phyloP scores from a whole-genome alignment of 495 filamentous ascomycete species.

The Jackrogersella minutella region DNA sequence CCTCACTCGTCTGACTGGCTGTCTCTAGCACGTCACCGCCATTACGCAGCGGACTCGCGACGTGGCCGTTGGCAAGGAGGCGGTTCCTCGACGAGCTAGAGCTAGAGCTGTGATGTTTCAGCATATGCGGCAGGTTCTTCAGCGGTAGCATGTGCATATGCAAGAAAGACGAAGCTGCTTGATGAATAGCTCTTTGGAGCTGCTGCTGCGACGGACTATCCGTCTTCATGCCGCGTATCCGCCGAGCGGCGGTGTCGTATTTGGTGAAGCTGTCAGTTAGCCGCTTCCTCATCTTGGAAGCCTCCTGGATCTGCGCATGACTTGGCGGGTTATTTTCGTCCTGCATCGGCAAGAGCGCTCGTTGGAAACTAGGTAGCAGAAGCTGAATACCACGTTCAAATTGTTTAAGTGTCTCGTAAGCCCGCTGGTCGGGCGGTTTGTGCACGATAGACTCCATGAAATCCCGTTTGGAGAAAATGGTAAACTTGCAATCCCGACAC shows the following conservation, averaged over 20 bases:
- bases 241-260: constrained; percentile 83
- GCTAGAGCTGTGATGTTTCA: constrained; percentile 72
- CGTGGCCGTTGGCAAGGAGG: constrained; percentile 46
- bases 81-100: constrained; percentile 47
- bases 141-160: constrained; percentile 93
- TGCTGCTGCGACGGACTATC: constrained; percentile 74
- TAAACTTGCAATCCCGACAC: constrained; percentile 87
- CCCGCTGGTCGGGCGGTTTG: constrained; percentile 77
- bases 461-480: constrained; percentile 83
- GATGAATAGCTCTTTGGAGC: constrained; percentile 85
- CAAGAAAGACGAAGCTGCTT: constrained; percentile 83
- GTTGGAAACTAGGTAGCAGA: constrained; percentile 87
- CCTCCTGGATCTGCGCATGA: constrained; percentile 79
- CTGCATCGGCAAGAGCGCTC: constrained; percentile 66
- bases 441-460: constrained; percentile 74
- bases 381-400: constrained; percentile 89
- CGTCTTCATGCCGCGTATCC: constrained; percentile 79
- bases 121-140: constrained; percentile 81
- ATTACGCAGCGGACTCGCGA: constrained; percentile 52
- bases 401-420: constrained; percentile 86
- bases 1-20: constrained; percentile 66
- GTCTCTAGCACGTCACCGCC: constrained; percentile 61
- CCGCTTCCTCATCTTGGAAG: constrained; percentile 87
- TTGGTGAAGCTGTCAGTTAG: constrained; percentile 91
- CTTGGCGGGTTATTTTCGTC: constrained; percentile 65